Evolutionary conservation across 2,329 filamentous ascomycete species (phyloP), one percentile per base, ranked within the genome.

Genomic region (Cyphellophora attinorum): DNA sequence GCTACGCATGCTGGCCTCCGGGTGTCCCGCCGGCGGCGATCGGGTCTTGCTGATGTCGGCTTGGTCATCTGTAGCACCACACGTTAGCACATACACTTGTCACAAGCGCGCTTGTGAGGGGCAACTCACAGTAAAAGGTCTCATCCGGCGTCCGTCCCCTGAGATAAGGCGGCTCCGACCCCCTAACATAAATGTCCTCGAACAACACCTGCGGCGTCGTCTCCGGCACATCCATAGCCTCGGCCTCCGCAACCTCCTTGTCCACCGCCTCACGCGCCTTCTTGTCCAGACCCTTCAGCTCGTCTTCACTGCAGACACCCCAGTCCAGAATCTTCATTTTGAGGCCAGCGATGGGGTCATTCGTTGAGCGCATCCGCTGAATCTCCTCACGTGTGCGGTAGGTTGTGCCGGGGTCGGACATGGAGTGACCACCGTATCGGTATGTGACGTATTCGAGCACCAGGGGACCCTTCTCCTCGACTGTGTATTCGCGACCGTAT

Each of bases 371-470:
- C 91, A 98, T 98, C 64, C 89, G 88, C 74, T 95, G 89, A 58
- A 98, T 94, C 71, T 98, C 91, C 72, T 98, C 91, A 66, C 91
- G 86, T 52, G 89, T 95, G 64, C 88, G 82, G 81, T 98, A 98
- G 54, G 91, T 96, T 63, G 91, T 98, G 62, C 91, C 91, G 40
- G 91, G 91, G 65, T 98, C 91, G 58, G 89, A 96, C 91, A 98
- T 98, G 68, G 86, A 95, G 80, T 98, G 91, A 51, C 91, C 91
- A 61, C 91, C 91, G 64, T 98, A 98, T 57, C 91, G 79, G 81
- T 98, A 98, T 54, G 91, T 98, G 57, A 98, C 88, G 64, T 94
- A 98, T 71, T 98, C 91, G 63, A 93, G 81, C 54, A 98, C 91
- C 45, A 98, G 74, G 48, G 91, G 91, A 44, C 89, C 89, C 63